phyloP scores from a whole-genome alignment of 805 yeast genomes.

The Yamadazyma sp. region DNA sequence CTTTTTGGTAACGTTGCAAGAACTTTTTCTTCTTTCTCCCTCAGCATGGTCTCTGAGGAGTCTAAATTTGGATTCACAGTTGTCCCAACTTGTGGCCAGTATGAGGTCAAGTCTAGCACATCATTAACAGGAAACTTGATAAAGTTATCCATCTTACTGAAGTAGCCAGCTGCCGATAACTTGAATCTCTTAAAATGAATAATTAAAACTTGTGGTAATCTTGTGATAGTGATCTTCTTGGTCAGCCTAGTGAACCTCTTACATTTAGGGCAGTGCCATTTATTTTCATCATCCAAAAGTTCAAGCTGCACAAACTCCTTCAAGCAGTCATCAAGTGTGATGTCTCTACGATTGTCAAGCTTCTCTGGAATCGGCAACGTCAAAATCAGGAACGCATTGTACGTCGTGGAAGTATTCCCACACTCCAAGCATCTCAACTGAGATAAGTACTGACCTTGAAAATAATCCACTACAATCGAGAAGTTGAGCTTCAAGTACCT shows the following conservation, averaged over 20 bases:
- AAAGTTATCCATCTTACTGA: constrained; percentile 61
- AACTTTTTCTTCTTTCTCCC: constrained; percentile 43
- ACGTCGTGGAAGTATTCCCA: constrained; percentile 77
- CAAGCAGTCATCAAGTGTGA: constrained; percentile 62
- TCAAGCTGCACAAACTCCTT: constrained; percentile 77
- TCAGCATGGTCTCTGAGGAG: constrained; percentile 24
- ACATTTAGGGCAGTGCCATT: constrained; percentile 84
- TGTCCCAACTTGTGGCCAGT: constrained; percentile 62
- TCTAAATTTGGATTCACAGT: constrained; percentile 18
- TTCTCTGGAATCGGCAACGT: constrained; percentile 74
- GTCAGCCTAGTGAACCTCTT: constrained; percentile 60
- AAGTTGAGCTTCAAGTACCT: constrained; percentile 75
- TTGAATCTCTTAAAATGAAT: constrained; percentile 84
- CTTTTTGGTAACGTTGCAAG: constrained; percentile 56
- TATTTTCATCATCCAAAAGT: constrained; percentile 69
- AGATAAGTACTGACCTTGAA: constrained; percentile 89
- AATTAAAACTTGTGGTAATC: constrained; percentile 77
- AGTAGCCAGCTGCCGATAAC: constrained; percentile 41
- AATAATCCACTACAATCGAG: constrained; percentile 75
- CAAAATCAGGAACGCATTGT: constrained; percentile 75
- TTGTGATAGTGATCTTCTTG: constrained; percentile 68
- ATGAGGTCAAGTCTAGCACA: constrained; percentile 60
- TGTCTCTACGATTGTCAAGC: constrained; percentile 21
- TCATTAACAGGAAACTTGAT: constrained; percentile 64
- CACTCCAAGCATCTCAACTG: constrained; percentile 73